phyloP scores from a whole-genome alignment of 768 basidiomycete species.

The Terana coerulea region DNA sequence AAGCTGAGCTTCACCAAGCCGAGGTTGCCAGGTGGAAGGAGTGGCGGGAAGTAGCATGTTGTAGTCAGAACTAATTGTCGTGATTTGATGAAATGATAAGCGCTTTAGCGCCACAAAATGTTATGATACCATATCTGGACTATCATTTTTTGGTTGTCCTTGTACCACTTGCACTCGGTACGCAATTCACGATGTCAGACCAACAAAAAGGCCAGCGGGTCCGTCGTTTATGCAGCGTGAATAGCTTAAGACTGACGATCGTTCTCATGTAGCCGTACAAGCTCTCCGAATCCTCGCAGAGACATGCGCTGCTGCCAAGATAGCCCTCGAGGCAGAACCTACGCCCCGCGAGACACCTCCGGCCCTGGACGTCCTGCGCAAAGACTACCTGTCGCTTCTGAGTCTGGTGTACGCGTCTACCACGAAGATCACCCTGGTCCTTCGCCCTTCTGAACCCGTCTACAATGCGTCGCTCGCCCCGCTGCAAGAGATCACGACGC shows the following conservation, averaged over 20 bases:
- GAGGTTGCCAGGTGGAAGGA: slow-evolving; percentile 36
- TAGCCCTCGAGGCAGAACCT: slow-evolving; percentile 14
- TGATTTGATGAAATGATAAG: background rate
- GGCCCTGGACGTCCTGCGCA: slow-evolving; percentile 16
- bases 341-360: slow-evolving; percentile 10
- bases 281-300: slow-evolving; percentile 15
- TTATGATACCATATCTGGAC: background rate
- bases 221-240: background rate
- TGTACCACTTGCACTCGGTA: background rate
- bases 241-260: slow-evolving; percentile 3
- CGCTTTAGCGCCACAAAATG: slow-evolving; percentile 1
- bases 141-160: too few relatives aligned
- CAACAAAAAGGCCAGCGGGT: slow-evolving; percentile 14
- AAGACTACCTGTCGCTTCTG: slow-evolving; percentile 25
- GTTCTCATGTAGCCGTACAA: slow-evolving; percentile 11
- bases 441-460: slow-evolving; percentile 22
- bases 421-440: slow-evolving; percentile 24
- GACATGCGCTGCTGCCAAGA: slow-evolving; percentile 18
- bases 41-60: slow-evolving; percentile 15
- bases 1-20: slow-evolving; percentile 18
- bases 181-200: slow-evolving; percentile 5
- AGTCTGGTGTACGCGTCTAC: slow-evolving; percentile 25
- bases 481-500: slow-evolving; percentile 18
- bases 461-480: slow-evolving; percentile 21
- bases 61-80: background rate